These are phyloP conservation scores for Lathyrus tuberosus DNA, from an alignment of 306 rosid species.

Conservation along the genomic window DNA sequence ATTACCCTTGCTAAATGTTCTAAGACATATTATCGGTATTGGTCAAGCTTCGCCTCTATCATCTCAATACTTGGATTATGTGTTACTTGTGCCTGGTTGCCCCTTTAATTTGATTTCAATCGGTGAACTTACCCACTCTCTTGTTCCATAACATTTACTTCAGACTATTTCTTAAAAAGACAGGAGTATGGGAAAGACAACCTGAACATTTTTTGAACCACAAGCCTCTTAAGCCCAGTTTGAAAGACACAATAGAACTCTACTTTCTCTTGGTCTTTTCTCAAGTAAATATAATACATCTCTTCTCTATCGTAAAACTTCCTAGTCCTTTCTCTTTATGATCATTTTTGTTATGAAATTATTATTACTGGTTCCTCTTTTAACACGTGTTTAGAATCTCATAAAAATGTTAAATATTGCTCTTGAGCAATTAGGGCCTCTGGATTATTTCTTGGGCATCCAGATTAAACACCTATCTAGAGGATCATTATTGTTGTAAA, in stretches of 20 bases:
- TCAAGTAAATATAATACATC: slow-evolving; percentile 1
- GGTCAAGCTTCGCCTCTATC: too few relatives aligned
- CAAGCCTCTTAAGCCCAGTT: neutral
- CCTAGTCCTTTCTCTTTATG: neutral
- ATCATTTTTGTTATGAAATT: neutral
- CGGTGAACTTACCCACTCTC: too few relatives aligned
- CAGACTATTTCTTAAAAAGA: too few relatives aligned
- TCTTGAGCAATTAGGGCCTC: neutral
- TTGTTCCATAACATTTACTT: too few relatives aligned
- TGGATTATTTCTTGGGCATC: neutral
- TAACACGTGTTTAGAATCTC: neutral
- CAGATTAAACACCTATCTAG: neutral
- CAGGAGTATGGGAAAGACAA: too few relatives aligned
- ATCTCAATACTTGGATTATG: too few relatives aligned
- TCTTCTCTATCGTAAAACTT: neutral
- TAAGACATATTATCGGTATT: too few relatives aligned
- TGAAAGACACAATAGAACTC: too few relatives aligned
- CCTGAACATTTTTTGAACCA: neutral
- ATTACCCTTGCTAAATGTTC: too few relatives aligned
- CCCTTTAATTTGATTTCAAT: too few relatives aligned
- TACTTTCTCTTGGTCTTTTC: neutral
- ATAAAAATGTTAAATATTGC: neutral
- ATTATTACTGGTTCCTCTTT: neutral
- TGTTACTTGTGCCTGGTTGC: too few relatives aligned
- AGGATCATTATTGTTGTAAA: neutral